phyloP scores from a whole-genome alignment of 2,329 filamentous ascomycete species.

The Podosphaera leucotricha region DNA sequence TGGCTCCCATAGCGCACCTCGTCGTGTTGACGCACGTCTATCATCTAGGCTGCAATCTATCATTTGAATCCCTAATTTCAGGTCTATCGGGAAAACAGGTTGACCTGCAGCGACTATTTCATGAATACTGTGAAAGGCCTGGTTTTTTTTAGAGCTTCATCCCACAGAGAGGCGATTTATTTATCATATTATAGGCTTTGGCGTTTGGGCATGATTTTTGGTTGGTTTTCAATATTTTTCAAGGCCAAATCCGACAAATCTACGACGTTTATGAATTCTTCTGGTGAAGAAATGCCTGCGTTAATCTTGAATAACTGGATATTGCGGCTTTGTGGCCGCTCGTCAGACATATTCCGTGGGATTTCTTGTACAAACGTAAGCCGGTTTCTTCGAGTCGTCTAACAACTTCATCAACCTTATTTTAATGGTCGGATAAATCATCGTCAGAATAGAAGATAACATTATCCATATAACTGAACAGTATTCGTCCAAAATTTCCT shows the following conservation, averaged over 20 bases:
- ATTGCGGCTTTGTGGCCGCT: constrained; percentile 1
- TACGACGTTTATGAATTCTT: constrained; percentile 1
- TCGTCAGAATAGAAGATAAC: not conserved
- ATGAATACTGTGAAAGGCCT: constrained; percentile 1
- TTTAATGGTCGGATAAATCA: constrained; percentile 1
- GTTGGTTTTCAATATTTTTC: not conserved
- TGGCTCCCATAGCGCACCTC: not conserved
- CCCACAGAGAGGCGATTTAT: not conserved
- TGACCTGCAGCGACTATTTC: not conserved
- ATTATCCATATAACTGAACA: constrained; percentile 1
- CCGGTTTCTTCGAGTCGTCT: not conserved
- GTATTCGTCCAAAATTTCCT: not conserved
- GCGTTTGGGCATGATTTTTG: not conserved
- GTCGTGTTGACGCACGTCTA: constrained; percentile 1
- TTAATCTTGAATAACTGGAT: not conserved
- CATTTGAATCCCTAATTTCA: constrained; percentile 1
- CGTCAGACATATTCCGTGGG: not conserved
- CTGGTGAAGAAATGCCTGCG: not conserved
- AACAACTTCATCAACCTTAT: constrained; percentile 2
- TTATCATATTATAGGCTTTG: not conserved
- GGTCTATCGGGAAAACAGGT: not conserved
- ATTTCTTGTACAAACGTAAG: not conserved
- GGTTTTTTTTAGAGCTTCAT: not conserved
- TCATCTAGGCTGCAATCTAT: constrained; percentile 1
- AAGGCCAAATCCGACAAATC: not conserved